A percentile compares a stretch with the other conserved stretches of the same genome.
These are phyloP conservation scores for Colletotrichum tabaci DNA, from an alignment of 2,329 filamentous ascomycete species.

Conservation along the genomic window DNA sequence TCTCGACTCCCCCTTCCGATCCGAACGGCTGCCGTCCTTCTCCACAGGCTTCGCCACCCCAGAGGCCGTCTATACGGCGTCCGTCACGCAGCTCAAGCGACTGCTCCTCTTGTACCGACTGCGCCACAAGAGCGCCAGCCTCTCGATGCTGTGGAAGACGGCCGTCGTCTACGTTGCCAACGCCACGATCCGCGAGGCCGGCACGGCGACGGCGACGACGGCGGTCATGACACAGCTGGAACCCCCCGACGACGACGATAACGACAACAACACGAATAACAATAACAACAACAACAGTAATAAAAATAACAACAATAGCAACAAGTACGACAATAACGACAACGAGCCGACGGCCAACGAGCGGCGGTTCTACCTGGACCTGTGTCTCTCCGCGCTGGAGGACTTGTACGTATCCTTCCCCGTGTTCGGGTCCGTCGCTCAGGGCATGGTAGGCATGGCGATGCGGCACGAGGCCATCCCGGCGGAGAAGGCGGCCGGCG, in stretches of 20 bases:
- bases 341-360: background rate
- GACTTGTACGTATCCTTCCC: constrained; percentile 6
- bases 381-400: background rate
- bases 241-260: too few relatives aligned
- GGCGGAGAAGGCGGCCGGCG: background rate
- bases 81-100: constrained; percentile 26
- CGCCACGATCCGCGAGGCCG: constrained; percentile 14
- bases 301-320: too few relatives aligned
- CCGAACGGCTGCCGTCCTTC: background rate
- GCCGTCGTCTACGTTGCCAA: constrained; percentile 27
- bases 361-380: constrained; percentile 1
- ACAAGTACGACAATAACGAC: too few relatives aligned
- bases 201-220: background rate
- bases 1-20: background rate
- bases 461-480: constrained; percentile 12
- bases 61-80: constrained; percentile 19
- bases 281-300: too few relatives aligned
- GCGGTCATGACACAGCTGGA: too few relatives aligned
- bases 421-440: constrained; percentile 1
- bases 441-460: constrained; percentile 25
- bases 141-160: constrained; percentile 29
- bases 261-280: too few relatives aligned
- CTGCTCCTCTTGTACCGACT: constrained; percentile 20
- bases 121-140: background rate
- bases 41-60: constrained; percentile 7